Percentiles rank a stretch among this genome's conserved stretches.
These are phyloP conservation scores for Pseudozyma tsukubaensis DNA, from an alignment of 1,284 basidiomycete genomes.

Conservation along the genomic window DNA sequence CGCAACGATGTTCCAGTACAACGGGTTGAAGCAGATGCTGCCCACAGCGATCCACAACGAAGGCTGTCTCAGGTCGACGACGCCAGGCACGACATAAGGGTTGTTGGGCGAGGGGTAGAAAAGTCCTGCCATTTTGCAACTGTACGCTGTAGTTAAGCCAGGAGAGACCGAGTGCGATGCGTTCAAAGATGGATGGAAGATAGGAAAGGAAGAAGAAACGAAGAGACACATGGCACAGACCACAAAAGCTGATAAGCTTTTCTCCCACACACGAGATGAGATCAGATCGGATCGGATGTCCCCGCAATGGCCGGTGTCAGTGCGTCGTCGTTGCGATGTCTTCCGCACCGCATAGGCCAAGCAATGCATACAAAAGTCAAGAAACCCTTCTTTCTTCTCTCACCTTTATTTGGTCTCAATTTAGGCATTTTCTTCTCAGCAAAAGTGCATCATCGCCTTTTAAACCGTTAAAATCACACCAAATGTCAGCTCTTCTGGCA, in stretches of 20 bases:
- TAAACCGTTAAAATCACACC: no score
- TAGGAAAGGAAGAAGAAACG: background rate
- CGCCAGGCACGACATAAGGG: conserved; percentile 47
- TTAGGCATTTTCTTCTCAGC: no score
- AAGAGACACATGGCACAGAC: background rate
- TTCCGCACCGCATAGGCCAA: no score
- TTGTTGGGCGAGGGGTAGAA: conserved; percentile 24
- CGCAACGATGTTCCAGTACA: conserved; percentile 94
- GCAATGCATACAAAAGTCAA: no score
- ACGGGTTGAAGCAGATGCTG: conserved; percentile 80
- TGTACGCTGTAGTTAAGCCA: background rate
- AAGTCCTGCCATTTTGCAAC: conserved; percentile 20
- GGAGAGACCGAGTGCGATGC: background rate
- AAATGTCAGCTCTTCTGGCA: no score
- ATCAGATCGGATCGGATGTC: no score
- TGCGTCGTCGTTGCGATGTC: no score
- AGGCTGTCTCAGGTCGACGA: conserved; percentile 58
- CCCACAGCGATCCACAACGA: conserved; percentile 59
- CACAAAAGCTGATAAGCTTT: background rate
- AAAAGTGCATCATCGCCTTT: no score
- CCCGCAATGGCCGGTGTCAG: no score
- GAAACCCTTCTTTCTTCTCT: no score
- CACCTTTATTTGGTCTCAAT: no score
- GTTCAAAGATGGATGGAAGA: background rate
- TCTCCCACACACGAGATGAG: background rate